Evolutionary conservation across 2,329 filamentous ascomycete species (phyloP).

Genomic region (Geosmithia flava): DNA sequence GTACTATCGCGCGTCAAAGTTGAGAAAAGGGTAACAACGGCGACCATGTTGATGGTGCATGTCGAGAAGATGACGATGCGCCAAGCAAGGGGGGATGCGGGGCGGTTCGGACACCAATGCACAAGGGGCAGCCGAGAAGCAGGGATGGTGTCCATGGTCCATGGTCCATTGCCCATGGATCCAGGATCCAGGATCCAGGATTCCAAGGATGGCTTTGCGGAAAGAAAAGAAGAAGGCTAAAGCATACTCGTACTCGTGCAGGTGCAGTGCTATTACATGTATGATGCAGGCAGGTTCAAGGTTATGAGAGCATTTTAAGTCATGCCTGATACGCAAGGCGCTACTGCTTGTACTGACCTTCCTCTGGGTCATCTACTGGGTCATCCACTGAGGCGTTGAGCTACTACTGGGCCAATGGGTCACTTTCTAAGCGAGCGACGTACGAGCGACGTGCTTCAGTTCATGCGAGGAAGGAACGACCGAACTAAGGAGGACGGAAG

Average conservation of each 20-base stretch:
- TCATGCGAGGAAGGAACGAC: not conserved
- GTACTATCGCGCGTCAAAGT: not conserved
- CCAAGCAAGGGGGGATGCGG: not conserved
- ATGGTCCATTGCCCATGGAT: no score
- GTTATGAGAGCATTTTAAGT: no score
- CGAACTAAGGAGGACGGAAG: not conserved
- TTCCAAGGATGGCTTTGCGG: not conserved
- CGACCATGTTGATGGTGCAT: not conserved
- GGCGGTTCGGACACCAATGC: not conserved
- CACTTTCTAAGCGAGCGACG: not conserved
- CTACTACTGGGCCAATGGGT: no score
- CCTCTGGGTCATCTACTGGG: no score
- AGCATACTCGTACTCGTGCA: no score
- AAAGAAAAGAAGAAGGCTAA: not conserved
- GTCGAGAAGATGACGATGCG: not conserved
- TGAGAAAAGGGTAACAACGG: not conserved
- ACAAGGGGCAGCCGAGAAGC: not conserved
- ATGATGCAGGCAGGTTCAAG: no score
- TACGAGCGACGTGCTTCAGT: not conserved
- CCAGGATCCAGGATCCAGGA: no score
- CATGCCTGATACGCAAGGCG: no score
- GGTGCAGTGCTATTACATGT: no score
- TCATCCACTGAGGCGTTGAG: no score
- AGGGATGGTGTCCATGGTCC: not conserved
- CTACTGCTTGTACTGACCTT: no score